These are phyloP conservation scores for Melaleuca alternifolia DNA, from an alignment of 345 rosid genomes.

Conservation along the genomic window DNA sequence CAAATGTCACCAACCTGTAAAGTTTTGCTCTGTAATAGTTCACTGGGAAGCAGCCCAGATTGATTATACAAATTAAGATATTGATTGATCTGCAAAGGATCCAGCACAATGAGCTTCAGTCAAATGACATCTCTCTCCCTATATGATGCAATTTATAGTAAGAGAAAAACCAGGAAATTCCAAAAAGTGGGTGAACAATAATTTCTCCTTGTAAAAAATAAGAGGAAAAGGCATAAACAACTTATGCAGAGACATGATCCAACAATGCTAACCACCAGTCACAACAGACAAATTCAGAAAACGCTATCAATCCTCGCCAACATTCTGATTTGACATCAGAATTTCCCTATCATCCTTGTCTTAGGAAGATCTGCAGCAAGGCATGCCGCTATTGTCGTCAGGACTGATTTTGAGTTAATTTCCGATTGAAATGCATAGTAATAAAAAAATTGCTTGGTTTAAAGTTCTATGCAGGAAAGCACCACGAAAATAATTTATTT, in stretches of 20 bases:
- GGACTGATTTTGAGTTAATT: not conserved
- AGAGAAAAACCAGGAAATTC: not conserved
- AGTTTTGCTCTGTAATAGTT: conserved; percentile 52
- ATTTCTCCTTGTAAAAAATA: no score
- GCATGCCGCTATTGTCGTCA: not conserved
- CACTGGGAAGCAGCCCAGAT: conserved; percentile 65
- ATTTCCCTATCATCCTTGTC: not conserved
- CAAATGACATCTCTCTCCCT: not conserved
- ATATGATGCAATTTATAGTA: not conserved
- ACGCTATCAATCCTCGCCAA: not conserved
- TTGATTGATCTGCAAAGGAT: conserved; percentile 52
- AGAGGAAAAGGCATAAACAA: no score
- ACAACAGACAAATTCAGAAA: not conserved
- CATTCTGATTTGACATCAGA: not conserved
- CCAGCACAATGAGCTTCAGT: conserved; percentile 2
- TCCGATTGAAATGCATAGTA: not conserved
- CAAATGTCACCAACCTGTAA: conserved; percentile 52
- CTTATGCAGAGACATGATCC: not conserved
- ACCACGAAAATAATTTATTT: not conserved
- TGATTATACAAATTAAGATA: conserved; percentile 58
- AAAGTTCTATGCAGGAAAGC: not conserved
- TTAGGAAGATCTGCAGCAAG: not conserved
- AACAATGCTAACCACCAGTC: not conserved
- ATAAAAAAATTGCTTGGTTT: not conserved
- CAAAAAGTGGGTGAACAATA: not conserved